Evolutionary conservation across 108 stramenopile genomes (phyloP).

Genomic region (Mediolabrus comicus): DNA sequence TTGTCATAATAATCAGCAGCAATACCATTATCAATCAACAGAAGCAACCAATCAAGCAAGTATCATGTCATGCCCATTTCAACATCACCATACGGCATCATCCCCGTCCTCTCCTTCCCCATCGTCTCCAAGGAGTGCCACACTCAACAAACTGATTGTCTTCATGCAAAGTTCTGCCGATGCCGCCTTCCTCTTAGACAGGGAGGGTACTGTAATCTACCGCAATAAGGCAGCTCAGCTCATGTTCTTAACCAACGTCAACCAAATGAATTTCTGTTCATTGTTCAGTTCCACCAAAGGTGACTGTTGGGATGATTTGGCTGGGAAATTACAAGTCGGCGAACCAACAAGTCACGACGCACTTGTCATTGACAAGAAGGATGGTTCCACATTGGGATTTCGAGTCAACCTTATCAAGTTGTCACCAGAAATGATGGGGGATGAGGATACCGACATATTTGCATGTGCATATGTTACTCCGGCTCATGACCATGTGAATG

Average conservation of each 20-base stretch:
- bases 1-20: not conserved
- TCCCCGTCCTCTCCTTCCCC: not conserved
- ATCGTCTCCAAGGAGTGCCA: not conserved
- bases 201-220: conserved; percentile 24
- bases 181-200: conserved; percentile 20
- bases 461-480: conserved; percentile 25
- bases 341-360: conserved; percentile 9
- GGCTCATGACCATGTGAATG: conserved; percentile 1
- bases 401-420: conserved; percentile 10
- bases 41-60: not conserved
- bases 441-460: conserved; percentile 6
- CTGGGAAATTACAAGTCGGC: not conserved
- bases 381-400: conserved; percentile 7
- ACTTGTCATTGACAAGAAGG: conserved; percentile 11
- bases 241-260: conserved; percentile 17
- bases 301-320: conserved; percentile 21
- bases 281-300: not conserved
- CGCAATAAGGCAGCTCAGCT: conserved; percentile 20
- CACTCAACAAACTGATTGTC: conserved; percentile 15
- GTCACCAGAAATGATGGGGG: not conserved
- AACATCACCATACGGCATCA: not conserved
- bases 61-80: conserved; percentile 29
- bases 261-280: conserved; percentile 11
- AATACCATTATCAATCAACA: no score
- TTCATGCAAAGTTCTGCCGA: conserved; percentile 23